Evolutionary conservation across 495 filamentous ascomycete genomes (phyloP).

Genomic region (Penicillium paradoxum): DNA sequence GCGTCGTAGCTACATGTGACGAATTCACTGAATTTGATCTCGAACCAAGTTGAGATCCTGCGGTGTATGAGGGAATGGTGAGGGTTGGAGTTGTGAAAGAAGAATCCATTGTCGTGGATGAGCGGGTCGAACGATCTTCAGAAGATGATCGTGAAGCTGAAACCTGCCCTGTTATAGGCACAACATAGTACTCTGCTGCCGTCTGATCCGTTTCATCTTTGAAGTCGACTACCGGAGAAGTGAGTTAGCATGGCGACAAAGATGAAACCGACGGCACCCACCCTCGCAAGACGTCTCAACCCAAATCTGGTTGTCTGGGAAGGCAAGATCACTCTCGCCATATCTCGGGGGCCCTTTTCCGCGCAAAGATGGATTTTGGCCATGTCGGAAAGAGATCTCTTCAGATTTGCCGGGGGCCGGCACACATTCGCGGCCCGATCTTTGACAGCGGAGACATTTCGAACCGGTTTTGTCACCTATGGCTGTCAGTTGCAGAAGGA

Average conservation of each 20-base stretch:
- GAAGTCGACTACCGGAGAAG: constrained; percentile 28
- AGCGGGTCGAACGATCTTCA: constrained; percentile 24
- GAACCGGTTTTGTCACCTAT: constrained; percentile 40
- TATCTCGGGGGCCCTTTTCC: constrained; percentile 40
- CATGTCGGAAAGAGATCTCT: constrained; percentile 42
- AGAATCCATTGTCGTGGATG: constrained; percentile 26
- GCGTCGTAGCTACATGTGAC: constrained; percentile 14
- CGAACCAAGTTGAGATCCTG: constrained; percentile 14
- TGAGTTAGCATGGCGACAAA: background rate
- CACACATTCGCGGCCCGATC: constrained; percentile 41
- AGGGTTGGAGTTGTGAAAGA: constrained; percentile 12
- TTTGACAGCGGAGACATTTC: constrained; percentile 40
- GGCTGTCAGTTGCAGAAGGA: background rate
- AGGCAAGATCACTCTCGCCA: constrained; percentile 38
- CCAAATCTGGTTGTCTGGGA: constrained; percentile 40
- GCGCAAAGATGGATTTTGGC: constrained; percentile 40
- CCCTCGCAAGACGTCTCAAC: constrained; percentile 29
- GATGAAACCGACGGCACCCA: constrained; percentile 10
- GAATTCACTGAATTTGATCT: constrained; percentile 20
- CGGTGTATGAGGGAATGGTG: constrained; percentile 9
- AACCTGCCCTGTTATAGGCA: constrained; percentile 19
- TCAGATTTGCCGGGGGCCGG: constrained; percentile 38
- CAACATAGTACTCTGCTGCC: constrained; percentile 37
- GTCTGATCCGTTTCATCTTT: constrained; percentile 42
- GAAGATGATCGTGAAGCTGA: constrained; percentile 22